These are phyloP conservation scores for Colletotrichum camelliae DNA, from an alignment of 2,329 filamentous ascomycete genomes.

Conservation along the genomic window DNA sequence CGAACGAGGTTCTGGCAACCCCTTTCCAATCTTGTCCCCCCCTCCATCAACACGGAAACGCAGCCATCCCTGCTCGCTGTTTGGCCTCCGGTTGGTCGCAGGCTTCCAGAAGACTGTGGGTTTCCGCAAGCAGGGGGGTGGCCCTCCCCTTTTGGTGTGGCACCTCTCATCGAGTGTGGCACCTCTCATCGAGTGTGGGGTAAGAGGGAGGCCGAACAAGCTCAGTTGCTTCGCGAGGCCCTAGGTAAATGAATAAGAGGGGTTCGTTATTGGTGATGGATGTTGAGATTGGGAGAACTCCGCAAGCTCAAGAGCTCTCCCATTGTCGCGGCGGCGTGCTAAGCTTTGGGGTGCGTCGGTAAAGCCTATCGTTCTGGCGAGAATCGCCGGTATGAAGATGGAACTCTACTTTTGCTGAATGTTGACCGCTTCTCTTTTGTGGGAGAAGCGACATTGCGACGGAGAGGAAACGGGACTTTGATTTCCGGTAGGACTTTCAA, in stretches of 20 bases:
- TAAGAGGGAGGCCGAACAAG: slow-evolving; percentile 1
- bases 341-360: background rate
- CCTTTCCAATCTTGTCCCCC: slow-evolving; percentile 8
- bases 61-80: background rate
- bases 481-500: background rate
- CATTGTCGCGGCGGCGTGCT: background rate
- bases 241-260: slow-evolving; percentile 2
- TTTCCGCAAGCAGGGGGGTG: background rate
- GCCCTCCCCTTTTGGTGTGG: background rate
- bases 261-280: slow-evolving; percentile 1
- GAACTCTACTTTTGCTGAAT: background rate
- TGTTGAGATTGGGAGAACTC: background rate
- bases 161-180: slow-evolving; percentile 1
- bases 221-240: background rate
- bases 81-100: slow-evolving; percentile 4
- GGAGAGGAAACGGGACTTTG: background rate
- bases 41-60: background rate
- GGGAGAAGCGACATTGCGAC: slow-evolving; percentile 9
- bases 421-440: background rate
- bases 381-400: background rate
- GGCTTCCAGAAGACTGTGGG: slow-evolving; percentile 18
- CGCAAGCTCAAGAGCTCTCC: background rate
- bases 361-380: background rate
- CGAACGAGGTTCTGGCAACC: background rate
- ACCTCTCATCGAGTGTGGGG: slow-evolving; percentile 6